Evolutionary conservation across 1,139 yeast genomes (phyloP).

Genomic region (Saccharomyces uvarum): DNA sequence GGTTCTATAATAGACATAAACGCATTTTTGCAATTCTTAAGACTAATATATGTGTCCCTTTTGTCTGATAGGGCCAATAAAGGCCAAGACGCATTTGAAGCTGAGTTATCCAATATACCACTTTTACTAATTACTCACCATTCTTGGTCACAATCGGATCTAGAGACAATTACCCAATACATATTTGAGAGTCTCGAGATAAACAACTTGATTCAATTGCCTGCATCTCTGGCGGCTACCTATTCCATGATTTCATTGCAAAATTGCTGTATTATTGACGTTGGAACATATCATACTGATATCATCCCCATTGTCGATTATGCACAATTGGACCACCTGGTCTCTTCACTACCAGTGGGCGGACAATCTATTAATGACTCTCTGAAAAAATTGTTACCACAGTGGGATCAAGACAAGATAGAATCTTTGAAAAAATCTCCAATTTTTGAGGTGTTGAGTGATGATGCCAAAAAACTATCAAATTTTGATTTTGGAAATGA

Average conservation of each 20-base stretch:
- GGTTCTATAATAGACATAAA: slow-evolving; percentile 60
- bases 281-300: slow-evolving; percentile 71
- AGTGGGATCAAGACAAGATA: slow-evolving; percentile 50
- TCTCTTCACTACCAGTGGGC: slow-evolving; percentile 48
- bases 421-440: slow-evolving; percentile 68
- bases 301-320: slow-evolving; percentile 72
- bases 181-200: slow-evolving; percentile 67
- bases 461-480: slow-evolving; percentile 51
- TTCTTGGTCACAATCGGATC: slow-evolving; percentile 59
- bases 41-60: slow-evolving; percentile 51
- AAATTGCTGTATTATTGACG: slow-evolving; percentile 66
- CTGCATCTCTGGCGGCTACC: slow-evolving; percentile 63
- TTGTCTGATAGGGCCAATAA: slow-evolving; percentile 29
- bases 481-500: slow-evolving; percentile 39
- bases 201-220: slow-evolving; percentile 65
- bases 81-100: slow-evolving; percentile 42
- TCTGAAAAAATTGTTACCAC: slow-evolving; percentile 49
- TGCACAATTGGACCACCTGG: slow-evolving; percentile 50
- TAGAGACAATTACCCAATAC: slow-evolving; percentile 69
- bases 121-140: slow-evolving; percentile 57
- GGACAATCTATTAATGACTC: slow-evolving; percentile 54
- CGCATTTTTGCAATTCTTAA: slow-evolving; percentile 65
- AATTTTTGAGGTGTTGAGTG: slow-evolving; percentile 72
- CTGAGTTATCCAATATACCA: slow-evolving; percentile 37
- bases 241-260: slow-evolving; percentile 64